Evolutionary conservation across 192 early-diverging fungal species (phyloP).

Genomic region (Haplosporangium gracile): DNA sequence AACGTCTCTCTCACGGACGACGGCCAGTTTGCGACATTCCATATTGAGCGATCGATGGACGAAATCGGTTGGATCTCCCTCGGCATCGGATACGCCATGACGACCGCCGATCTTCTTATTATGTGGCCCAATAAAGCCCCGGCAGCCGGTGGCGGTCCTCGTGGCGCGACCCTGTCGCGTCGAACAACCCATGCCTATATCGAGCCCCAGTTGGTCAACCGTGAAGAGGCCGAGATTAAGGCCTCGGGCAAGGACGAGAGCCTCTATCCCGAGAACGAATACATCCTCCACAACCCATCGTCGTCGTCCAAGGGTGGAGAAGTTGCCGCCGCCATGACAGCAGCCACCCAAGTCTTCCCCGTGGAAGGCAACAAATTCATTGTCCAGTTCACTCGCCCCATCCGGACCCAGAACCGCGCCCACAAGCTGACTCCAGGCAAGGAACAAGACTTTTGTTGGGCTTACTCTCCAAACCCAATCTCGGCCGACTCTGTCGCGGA

Average conservation of each 20-base stretch:
- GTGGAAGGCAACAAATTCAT: slow-evolving; percentile 16
- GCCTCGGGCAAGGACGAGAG: neutral
- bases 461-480: slow-evolving; percentile 45
- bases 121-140: slow-evolving; percentile 35
- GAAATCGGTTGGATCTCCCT: slow-evolving; percentile 46
- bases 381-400: slow-evolving; percentile 50
- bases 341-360: slow-evolving; percentile 20
- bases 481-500: slow-evolving; percentile 37
- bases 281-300: slow-evolving; percentile 32
- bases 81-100: slow-evolving; percentile 54
- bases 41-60: slow-evolving; percentile 31
- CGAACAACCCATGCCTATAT: slow-evolving; percentile 48
- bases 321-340: neutral
- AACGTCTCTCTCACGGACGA: slow-evolving; percentile 40
- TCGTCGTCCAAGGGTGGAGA: neutral
- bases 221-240: slow-evolving; percentile 3
- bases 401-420: slow-evolving; percentile 27
- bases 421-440: slow-evolving; percentile 42
- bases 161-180: slow-evolving; percentile 41
- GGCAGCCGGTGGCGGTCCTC: slow-evolving; percentile 14
- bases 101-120: slow-evolving; percentile 43
- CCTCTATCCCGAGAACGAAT: slow-evolving; percentile 36
- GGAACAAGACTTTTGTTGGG: slow-evolving; percentile 54
- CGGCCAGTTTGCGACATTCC: slow-evolving; percentile 43
- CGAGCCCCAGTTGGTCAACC: slow-evolving; percentile 32